These are phyloP conservation scores for Gloeopeniophorella convolvens DNA, from an alignment of 768 basidiomycete species.

Conservation along the genomic window DNA sequence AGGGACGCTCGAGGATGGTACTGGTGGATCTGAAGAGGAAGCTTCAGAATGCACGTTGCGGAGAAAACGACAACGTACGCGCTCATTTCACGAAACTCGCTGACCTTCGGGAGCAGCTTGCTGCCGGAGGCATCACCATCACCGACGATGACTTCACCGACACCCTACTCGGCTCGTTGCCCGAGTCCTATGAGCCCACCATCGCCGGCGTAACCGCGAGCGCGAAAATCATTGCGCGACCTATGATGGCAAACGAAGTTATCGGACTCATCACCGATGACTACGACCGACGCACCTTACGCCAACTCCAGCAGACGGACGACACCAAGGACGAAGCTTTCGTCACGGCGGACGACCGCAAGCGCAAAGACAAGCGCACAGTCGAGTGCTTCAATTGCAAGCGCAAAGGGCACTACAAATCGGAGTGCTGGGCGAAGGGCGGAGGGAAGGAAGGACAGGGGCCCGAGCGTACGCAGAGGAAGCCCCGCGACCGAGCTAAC, in stretches of 20 bases:
- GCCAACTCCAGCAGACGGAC: background rate
- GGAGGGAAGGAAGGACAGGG: conserved; percentile 22
- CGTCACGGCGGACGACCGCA: background rate
- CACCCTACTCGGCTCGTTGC: conserved; percentile 16
- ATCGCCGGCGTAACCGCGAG: background rate
- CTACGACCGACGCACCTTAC: background rate
- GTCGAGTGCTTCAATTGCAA: conserved; percentile 21
- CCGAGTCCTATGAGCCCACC: conserved; percentile 8
- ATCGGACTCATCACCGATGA: conserved; percentile 8
- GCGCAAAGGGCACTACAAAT: conserved; percentile 17
- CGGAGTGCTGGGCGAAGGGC: conserved; percentile 20
- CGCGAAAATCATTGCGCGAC: background rate
- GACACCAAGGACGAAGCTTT: background rate
- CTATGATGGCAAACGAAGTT: background rate
- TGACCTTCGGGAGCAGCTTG: background rate
- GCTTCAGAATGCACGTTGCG: background rate
- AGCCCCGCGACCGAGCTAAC: background rate
- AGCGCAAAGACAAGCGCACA: background rate
- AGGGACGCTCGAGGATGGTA: background rate
- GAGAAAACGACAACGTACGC: background rate
- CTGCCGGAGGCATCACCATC: background rate
- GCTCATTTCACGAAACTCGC: background rate
- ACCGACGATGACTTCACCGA: conserved; percentile 6
- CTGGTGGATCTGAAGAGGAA: background rate
- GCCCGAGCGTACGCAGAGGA: conserved; percentile 3